phyloP scores from a whole-genome alignment of 1,139 yeast species.

The Scheffersomyces segobiensis region DNA sequence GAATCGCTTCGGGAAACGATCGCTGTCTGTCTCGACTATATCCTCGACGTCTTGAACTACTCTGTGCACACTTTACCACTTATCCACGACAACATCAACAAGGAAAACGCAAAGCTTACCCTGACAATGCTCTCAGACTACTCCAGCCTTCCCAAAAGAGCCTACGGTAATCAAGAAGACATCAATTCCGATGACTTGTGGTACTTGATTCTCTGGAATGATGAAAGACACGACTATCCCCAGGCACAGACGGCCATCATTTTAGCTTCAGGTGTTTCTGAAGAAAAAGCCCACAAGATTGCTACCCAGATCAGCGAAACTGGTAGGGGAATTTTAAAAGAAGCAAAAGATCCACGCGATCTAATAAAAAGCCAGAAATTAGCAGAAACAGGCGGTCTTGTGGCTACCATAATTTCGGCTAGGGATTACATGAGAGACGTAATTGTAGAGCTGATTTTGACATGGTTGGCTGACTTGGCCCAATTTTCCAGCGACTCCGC shows the following conservation, averaged over 20 bases:
- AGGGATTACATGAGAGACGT: constrained; percentile 51
- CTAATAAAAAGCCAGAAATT: constrained; percentile 26
- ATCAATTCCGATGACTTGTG: constrained; percentile 30
- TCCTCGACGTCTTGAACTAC: constrained; percentile 46
- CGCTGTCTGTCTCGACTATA: constrained; percentile 43
- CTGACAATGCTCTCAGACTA: constrained; percentile 27
- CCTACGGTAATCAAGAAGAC: constrained; percentile 33
- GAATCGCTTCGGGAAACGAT: constrained; percentile 31
- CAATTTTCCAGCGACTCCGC: constrained; percentile 24
- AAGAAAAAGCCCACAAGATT: constrained; percentile 27
- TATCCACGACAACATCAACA: constrained; percentile 29
- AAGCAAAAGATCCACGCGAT: constrained; percentile 16
- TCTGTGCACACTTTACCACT: constrained; percentile 37
- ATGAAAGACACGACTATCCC: constrained; percentile 63
- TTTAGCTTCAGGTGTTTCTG: constrained; percentile 31
- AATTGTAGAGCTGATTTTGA: constrained; percentile 40
- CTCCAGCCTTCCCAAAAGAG: constrained; percentile 27
- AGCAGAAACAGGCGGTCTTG: constrained; percentile 51
- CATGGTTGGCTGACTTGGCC: constrained; percentile 51
- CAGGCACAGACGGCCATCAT: constrained; percentile 45
- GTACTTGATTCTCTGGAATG: constrained; percentile 67
- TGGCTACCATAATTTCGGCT: constrained; percentile 53
- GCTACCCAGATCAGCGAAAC: constrained; percentile 35
- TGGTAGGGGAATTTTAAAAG: constrained; percentile 32
- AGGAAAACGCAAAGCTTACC: constrained; percentile 14